Evolutionary conservation across 2,329 filamentous ascomycete species (phyloP), one percentile per base, ranked within the genome.

Genomic region (Aureobasidium vineae): DNA sequence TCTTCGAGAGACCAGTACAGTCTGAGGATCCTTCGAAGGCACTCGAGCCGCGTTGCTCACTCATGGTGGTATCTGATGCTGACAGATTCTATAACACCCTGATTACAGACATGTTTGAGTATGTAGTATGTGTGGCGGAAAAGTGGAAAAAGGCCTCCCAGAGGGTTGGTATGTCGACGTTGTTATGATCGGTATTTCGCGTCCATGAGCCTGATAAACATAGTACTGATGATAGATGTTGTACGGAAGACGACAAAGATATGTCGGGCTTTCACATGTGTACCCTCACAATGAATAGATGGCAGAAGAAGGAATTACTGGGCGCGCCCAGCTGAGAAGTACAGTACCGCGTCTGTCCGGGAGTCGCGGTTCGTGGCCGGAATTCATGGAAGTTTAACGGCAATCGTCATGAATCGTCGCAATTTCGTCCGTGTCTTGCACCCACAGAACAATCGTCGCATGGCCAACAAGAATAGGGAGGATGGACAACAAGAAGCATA

Each of bases 21-120:
- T 53, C 47, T 5, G 60, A 63, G 36, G 60, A 49, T 40, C 36
- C 26, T n/a, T 63, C 59, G 45, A 63, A 47, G n/a, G 56, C 41
- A 40, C 26, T 50, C 13, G 59, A 63, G 43, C 45, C 59, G 23
- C 19, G n/a, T 33, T 63, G 59, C 16, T 63, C 59, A 31, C 26
- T 50, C 59, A 63, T 63, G 21, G 6, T 36, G 33, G 3, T 36
- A 15, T 19, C 19, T 6, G 28, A 36, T 56, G 21, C 5, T 26
- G n/a, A 40, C 2, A 13, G 19, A 2, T 15, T 40, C 33, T 56
- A 40, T 13, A 26, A 41, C 21, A n/a, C 7, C 21, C 36, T 56
- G 21, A 19, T 8, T 31, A 21, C 13, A 6, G 16, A 43, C 38
- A 59, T 43, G 2, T n/a, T 59, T 19, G 13, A 31, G 33, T 19